Percentiles rank a stretch among this genome's conserved stretches.
These are phyloP conservation scores for Punctularia strigosozonata DNA, from an alignment of 768 basidiomycete species.

Conservation along the genomic window DNA sequence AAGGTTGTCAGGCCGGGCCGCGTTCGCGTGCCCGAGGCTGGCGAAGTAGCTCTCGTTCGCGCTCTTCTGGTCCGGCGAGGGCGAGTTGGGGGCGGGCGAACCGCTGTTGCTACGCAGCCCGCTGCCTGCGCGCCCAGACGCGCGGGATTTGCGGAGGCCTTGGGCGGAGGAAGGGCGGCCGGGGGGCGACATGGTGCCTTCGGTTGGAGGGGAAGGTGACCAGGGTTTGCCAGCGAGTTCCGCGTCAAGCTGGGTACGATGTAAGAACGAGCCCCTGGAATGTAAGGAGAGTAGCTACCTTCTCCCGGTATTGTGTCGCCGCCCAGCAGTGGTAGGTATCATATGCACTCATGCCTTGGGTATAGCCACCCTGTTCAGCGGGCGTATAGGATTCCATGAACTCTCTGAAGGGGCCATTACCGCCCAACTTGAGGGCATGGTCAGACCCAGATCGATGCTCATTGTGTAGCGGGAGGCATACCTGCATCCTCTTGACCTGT, in stretches of 20 bases:
- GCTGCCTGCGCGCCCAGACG: slow-evolving; percentile 42
- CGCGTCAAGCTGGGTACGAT: slow-evolving; percentile 53
- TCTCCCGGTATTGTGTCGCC: slow-evolving; percentile 89
- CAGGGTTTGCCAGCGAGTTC: slow-evolving; percentile 65
- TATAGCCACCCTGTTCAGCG: slow-evolving; percentile 57
- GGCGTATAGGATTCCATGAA: slow-evolving; percentile 69
- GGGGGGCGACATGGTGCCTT: slow-evolving; percentile 28
- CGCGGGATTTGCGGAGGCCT: slow-evolving; percentile 80
- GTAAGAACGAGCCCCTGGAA: background rate
- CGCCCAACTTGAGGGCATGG: slow-evolving; percentile 51
- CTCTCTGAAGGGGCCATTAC: slow-evolving; percentile 71
- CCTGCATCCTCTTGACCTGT: slow-evolving; percentile 85
- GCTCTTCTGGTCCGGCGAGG: slow-evolving; percentile 45
- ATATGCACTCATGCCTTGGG: slow-evolving; percentile 43
- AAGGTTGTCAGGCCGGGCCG: slow-evolving; percentile 59
- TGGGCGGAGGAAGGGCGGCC: slow-evolving; percentile 64
- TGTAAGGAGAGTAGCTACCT: slow-evolving; percentile 34
- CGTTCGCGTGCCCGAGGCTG: slow-evolving; percentile 74
- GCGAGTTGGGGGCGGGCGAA: slow-evolving; percentile 26
- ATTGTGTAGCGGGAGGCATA: slow-evolving; percentile 19
- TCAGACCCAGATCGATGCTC: slow-evolving; percentile 2
- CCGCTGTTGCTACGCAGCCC: slow-evolving; percentile 38
- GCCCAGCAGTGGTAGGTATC: slow-evolving; percentile 92
- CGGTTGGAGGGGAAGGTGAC: slow-evolving; percentile 65
- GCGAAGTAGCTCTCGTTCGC: slow-evolving; percentile 84